Conservation (phyloP, 148 eudicot species). For the Agrostemma githago region DNA sequence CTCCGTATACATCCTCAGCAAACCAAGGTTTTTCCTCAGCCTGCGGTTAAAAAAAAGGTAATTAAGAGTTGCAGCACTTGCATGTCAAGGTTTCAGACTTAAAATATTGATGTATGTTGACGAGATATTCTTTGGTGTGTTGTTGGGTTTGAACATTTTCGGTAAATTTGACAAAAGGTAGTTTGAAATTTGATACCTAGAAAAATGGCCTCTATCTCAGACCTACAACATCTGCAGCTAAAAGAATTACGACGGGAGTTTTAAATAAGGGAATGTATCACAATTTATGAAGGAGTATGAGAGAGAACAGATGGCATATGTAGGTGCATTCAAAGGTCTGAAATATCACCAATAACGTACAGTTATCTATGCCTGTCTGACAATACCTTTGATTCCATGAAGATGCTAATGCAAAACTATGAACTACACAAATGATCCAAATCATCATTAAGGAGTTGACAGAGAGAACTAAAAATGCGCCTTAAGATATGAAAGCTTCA, state of each 20-base stretch:
- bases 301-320: neutral
- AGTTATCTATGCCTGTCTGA: neutral
- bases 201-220: neutral
- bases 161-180: neutral
- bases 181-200: neutral
- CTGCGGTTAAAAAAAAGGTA: conserved; percentile 7
- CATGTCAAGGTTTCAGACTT: neutral
- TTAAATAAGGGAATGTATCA: neutral
- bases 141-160: neutral
- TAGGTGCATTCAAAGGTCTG: neutral
- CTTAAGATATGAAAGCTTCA: neutral
- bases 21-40: conserved; percentile 30
- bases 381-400: neutral
- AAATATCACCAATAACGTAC: neutral
- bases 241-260: neutral
- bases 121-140: neutral
- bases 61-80: neutral
- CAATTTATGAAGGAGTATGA: neutral
- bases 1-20: conserved; percentile 32
- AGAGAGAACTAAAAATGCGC: neutral
- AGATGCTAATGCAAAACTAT: neutral
- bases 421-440: neutral
- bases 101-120: neutral
- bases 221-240: neutral
- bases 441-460: neutral